Base-by-base conservation (phyloP, 805 yeast species). In the Wickerhamomyces pijperi region DNA sequence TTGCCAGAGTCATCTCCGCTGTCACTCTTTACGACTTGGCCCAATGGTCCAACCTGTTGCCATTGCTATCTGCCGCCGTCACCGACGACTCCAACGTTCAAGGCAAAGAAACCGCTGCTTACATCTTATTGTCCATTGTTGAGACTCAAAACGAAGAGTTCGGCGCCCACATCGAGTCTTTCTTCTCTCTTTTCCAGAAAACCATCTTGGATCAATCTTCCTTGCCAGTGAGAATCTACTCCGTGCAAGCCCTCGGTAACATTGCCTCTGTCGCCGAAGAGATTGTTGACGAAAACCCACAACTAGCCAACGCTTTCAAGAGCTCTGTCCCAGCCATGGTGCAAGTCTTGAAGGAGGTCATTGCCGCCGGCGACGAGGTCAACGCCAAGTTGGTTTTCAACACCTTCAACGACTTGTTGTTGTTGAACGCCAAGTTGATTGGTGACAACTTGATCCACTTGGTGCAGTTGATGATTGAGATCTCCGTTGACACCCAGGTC, bases 1-100 rank as follows among this genome's bases (percentile, higher is more conserved):
- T 82, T 40, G 88, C 97, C 19, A 78, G 96, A 60, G 84, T 88
- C 42, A 78, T 92, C 50, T 78, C 96, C 21, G 79, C 87, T 35
- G 84, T 92, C 56, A 94, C 85, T 32, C 76, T 77, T 48, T 60
- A 68, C 39, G 97, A 90, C 58, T 66, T 87, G 46, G 77, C 76
- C 39, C 70, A 71, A 31, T 92, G 97, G 97, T 73, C 79, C 5
- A 78, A 76, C 33, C 70, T 92, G 47, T 70, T 90, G 44, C 82
- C 84, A 28, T 65, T 74, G 39, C 68, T 92, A 53, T 77, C 82
- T 41, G 63, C 68, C 41, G 82, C 84, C 34, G 81, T 86, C 36
- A 70, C 74, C 40, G 74, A 74, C 40, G 51, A 50, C 18, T 58
- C 66, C 32, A 56, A 65, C 34, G 62, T 69, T 36, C 77, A 74